Base-by-base conservation (phyloP, 345 rosid species). In the Aurinia saxatilis region DNA sequence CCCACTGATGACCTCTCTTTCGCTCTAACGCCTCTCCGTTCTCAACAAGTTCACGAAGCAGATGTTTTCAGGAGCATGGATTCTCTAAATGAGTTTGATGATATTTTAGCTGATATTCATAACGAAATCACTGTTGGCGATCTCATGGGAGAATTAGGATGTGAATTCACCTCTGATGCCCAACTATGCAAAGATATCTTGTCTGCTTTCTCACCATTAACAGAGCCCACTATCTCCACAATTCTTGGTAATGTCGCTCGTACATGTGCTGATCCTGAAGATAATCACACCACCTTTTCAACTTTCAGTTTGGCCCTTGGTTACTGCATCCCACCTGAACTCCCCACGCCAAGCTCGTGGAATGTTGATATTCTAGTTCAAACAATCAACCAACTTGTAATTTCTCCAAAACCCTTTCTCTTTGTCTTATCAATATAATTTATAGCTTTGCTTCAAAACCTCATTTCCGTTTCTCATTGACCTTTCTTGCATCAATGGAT, bases 121-220 rank as follows among this genome's bases (percentile, higher is more conserved):
- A 77, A 84, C 79, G 97, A 92, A 73, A 74, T 77, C 66, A 70
- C 81, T 70, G 72, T 84, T 72, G 96, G 88, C 40, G 97, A 85
- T 69, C 72, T 87, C 47, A 75, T 89, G 77, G 87, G 74, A 79
- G 97, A 92, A 70, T 68, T 92, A 58, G 98, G 98, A 57, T 90
- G 80, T 75, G 97, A 90, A 39, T 81, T 91, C 83, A 85, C 98
- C 2, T 72, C 76, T 76, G 95, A 84, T 74, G 75, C 63, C 50
- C 31, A 73, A 36, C 93, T 78, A 23, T 92, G 97, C 77, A 80
- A 72, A 69, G 84, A 89, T 60, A 80, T 90, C 65, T 75, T 92
- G 57, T 79, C 98, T 65, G 80, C 66, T 44, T 87, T 88, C 49
- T 60, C 66, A 33, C 96, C 98, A 0, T 41, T 92, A 75, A 79